Evolutionary conservation across 148 eudicot species (phyloP), one percentile per base, ranked within the genome.

Genomic region (Fallopia convolvulus): DNA sequence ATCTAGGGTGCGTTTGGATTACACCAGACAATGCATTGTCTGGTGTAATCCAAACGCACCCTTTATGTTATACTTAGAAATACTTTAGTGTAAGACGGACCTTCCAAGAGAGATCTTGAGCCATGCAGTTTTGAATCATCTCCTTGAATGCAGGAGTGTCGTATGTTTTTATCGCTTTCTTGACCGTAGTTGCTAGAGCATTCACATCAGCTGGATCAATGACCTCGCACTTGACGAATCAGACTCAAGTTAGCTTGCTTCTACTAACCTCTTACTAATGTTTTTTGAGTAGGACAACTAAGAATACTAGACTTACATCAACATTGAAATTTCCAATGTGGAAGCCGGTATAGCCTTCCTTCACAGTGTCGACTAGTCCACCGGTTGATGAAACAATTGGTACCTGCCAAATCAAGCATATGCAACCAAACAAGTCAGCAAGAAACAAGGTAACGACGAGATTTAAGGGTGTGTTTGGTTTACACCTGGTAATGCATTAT

Each of bases 71-170:
- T 44, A 44, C 47, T 44, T 8, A 6, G 47, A 44, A 44, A 44
- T 44, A 44, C 7, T 44, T 6, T 1, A 44, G 47, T 10, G 7
- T 44, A 44, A 58, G 10, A 77, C 81, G 74, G 39, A 94, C 99
- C 99, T 92, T 95, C 99, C 99, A 95, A 36, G 99, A 95, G 60
- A 92, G 86, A 72, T 95, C 97, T 82, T 86, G 90, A 71, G 91
- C 91, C 99, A 92, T 95, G 87, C 97, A 86, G 79, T 92, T 92
- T 72, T 83, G 83, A 55, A 95, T 87, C 89, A 95, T 91, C 80
- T 95, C 90, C n/a, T 76, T 49, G 61, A 85, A 76, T 52, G 86
- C 94, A 47, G 84, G 87, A 49, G 97, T 90, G 8, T 86, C 87
- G 58, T 91, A 92, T 8, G 88, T 65, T 72, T 78, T 71, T 40